A percentile compares a stretch with the other conserved stretches of the same genome.
phyloP scores from a whole-genome alignment of 2,329 filamentous ascomycete species.

The Rhinocladiella mackenziei region DNA sequence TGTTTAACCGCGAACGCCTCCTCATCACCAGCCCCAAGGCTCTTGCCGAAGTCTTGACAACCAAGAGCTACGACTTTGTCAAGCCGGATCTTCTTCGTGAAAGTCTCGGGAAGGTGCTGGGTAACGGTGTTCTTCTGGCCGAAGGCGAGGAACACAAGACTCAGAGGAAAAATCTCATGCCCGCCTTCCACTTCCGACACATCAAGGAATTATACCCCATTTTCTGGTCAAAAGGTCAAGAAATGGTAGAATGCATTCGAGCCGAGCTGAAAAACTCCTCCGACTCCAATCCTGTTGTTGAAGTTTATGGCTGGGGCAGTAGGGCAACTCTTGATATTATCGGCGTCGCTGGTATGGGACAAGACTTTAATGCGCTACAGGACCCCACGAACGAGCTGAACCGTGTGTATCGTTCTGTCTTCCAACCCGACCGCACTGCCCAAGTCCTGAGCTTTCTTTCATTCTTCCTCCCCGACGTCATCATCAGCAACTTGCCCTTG shows the following conservation, averaged over 20 bases:
- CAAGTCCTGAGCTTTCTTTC: slow-evolving; percentile 56
- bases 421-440: slow-evolving; percentile 51
- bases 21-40: slow-evolving; percentile 60
- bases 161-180: slow-evolving; percentile 73
- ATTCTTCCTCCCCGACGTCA: slow-evolving; percentile 59
- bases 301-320: slow-evolving; percentile 61
- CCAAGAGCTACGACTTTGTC: slow-evolving; percentile 65
- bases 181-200: slow-evolving; percentile 80
- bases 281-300: slow-evolving; percentile 45
- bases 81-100: slow-evolving; percentile 55
- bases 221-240: slow-evolving; percentile 74
- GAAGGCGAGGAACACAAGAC: slow-evolving; percentile 86
- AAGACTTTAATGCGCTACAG: slow-evolving; percentile 64
- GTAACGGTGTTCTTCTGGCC: slow-evolving; percentile 59
- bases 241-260: slow-evolving; percentile 62
- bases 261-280: slow-evolving; percentile 32
- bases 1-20: slow-evolving; percentile 62
- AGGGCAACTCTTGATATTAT: slow-evolving; percentile 72
- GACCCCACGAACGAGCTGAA: slow-evolving; percentile 59
- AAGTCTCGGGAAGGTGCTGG: slow-evolving; percentile 38
- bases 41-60: slow-evolving; percentile 65
- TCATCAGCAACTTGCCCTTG: slow-evolving; percentile 63
- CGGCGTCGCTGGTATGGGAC: slow-evolving; percentile 65
- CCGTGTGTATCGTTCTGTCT: slow-evolving; percentile 54
- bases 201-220: slow-evolving; percentile 78